Conservation (phyloP, 2,329 filamentous ascomycete genomes). For the Lachnellula willkommii region DNA sequence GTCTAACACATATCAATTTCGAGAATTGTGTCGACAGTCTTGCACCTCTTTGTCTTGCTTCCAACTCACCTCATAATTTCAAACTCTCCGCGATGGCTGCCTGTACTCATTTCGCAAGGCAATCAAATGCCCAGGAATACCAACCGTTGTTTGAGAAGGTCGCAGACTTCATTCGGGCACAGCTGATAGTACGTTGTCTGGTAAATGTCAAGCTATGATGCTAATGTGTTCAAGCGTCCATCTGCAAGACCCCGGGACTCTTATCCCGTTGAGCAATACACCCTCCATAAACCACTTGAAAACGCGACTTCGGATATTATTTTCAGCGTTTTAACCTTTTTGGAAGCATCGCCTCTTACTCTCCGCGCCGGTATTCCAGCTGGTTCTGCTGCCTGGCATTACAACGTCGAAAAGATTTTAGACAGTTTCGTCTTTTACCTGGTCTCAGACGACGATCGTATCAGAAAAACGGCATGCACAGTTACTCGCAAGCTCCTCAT, state of each 20-base stretch:
- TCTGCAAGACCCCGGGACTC: constrained; percentile 22
- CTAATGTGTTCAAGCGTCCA: constrained; percentile 21
- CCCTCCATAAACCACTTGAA: constrained; percentile 38
- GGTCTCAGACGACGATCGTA: constrained; percentile 29
- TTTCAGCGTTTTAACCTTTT: constrained; percentile 51
- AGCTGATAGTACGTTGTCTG: constrained; percentile 45
- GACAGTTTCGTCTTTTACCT: constrained; percentile 28
- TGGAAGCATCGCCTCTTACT: constrained; percentile 49
- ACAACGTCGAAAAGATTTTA: constrained; percentile 30
- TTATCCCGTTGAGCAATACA: constrained; percentile 34
- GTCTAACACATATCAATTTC: constrained; percentile 56
- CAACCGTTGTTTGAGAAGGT: constrained; percentile 50
- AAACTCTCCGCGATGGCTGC: constrained; percentile 59
- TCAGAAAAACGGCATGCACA: constrained; percentile 26
- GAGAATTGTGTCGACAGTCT: constrained; percentile 54
- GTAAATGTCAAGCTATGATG: neutral
- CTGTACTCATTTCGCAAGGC: constrained; percentile 56
- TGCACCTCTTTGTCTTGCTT: constrained; percentile 50
- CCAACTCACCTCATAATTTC: constrained; percentile 53
- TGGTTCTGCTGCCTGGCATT: constrained; percentile 33
- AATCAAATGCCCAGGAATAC: constrained; percentile 45
- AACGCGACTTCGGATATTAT: constrained; percentile 39
- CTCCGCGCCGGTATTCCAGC: constrained; percentile 40
- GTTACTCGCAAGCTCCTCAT: constrained; percentile 28
- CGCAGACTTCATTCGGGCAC: constrained; percentile 51